phyloP scores from a whole-genome alignment of 257 asterid species.

The Fraxinus quadrangulata region DNA sequence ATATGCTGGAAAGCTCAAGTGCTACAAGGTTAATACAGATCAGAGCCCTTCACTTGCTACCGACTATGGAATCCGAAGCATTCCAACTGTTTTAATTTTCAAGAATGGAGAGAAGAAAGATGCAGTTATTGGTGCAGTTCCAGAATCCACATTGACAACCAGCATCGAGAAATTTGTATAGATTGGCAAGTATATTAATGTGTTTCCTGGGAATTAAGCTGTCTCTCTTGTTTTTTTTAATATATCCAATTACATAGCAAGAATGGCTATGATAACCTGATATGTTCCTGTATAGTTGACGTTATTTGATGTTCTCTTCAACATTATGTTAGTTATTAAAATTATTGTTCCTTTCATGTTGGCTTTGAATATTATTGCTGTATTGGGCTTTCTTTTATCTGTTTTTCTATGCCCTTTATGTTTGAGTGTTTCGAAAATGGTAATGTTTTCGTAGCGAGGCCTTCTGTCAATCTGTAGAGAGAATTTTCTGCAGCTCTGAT shows the following conservation, averaged over 20 bases:
- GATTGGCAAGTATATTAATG: constrained; percentile 34
- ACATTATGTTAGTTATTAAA: constrained; percentile 32
- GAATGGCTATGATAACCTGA: neutral
- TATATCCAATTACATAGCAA: neutral
- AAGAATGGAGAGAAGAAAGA: constrained; percentile 89
- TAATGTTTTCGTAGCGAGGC: neutral
- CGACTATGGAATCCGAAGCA: constrained; percentile 84
- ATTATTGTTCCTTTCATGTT: constrained; percentile 19
- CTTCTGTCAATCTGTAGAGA: too few species aligned
- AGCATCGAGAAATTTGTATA: constrained; percentile 80
- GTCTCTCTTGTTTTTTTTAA: constrained; percentile 22
- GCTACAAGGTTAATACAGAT: constrained; percentile 90
- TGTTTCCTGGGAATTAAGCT: constrained; percentile 26
- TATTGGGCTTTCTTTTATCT: neutral
- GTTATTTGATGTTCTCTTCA: constrained; percentile 26
- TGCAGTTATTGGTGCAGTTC: constrained; percentile 89
- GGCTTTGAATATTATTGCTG: neutral
- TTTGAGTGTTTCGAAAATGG: neutral
- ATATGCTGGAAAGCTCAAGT: constrained; percentile 71
- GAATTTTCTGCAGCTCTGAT: too few species aligned
- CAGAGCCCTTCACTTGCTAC: constrained; percentile 77
- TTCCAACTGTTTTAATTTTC: constrained; percentile 87
- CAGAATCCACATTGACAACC: constrained; percentile 65
- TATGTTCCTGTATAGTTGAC: constrained; percentile 56
- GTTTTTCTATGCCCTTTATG: neutral